These are phyloP conservation scores for Vitis vinifera DNA, from an alignment of 164 flowering plant species.

Conservation along the genomic window DNA sequence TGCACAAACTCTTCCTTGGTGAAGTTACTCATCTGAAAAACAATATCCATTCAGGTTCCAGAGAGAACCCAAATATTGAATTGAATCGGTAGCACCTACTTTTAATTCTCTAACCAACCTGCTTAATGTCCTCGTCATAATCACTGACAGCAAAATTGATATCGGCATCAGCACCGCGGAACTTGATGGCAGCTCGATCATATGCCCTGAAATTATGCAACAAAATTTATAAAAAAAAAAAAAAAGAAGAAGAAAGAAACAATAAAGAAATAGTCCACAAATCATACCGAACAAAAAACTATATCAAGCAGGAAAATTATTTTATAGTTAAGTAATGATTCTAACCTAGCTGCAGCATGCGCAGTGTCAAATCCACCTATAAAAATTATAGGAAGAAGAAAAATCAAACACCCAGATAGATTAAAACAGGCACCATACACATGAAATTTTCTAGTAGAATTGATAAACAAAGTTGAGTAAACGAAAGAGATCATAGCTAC, in stretches of 20 bases:
- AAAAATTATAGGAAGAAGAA: not conserved
- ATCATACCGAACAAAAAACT: not conserved
- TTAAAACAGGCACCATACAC: not conserved
- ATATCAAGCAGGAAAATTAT: not conserved
- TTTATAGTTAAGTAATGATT: not conserved
- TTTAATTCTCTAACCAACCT: constrained; percentile 18
- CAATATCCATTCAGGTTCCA: constrained; percentile 2
- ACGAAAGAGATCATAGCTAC: not conserved
- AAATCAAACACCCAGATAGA: constrained; percentile 7
- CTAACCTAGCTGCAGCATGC: constrained; percentile 82
- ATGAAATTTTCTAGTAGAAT: not conserved
- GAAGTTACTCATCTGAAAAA: constrained; percentile 34
- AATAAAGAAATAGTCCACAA: not conserved
- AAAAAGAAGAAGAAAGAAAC: not conserved
- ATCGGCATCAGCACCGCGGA: constrained; percentile 46
- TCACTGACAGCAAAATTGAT: constrained; percentile 42
- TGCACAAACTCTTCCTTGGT: constrained; percentile 50
- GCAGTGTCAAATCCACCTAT: constrained; percentile 89
- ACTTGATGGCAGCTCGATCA: constrained; percentile 53
- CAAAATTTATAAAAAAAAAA: not conserved
- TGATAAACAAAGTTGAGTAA: too few species aligned
- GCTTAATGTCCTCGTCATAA: constrained; percentile 41
- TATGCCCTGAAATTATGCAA: constrained; percentile 30
- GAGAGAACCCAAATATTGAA: not conserved
- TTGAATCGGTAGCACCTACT: not conserved